Conservation (phyloP, 768 basidiomycete species). For the Pleurotus platypus region DNA sequence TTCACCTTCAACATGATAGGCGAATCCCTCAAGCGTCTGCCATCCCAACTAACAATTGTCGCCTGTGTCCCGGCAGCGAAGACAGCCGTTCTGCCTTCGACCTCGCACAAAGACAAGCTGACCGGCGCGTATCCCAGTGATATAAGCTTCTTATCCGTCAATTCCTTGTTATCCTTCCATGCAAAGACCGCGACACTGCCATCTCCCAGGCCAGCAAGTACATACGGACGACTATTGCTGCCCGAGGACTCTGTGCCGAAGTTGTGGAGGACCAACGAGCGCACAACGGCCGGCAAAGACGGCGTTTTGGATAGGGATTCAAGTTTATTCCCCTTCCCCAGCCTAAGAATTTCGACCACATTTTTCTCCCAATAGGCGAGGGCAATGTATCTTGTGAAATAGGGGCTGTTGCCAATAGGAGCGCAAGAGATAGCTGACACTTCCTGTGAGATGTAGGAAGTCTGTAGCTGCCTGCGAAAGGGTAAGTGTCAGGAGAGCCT, state of each 20-base stretch:
- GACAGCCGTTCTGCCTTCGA: slow-evolving; percentile 53
- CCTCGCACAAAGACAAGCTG: slow-evolving; percentile 47
- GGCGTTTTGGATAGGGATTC: slow-evolving; percentile 28
- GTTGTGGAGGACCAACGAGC: slow-evolving; percentile 51
- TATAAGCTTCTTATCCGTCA: slow-evolving; percentile 52
- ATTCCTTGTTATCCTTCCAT: slow-evolving; percentile 38
- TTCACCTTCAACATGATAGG: slow-evolving; percentile 67
- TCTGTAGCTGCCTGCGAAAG: slow-evolving; percentile 13
- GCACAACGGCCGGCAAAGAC: slow-evolving; percentile 37
- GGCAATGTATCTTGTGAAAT: slow-evolving; percentile 45
- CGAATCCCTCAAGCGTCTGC: slow-evolving; percentile 60
- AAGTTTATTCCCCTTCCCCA: slow-evolving; percentile 22
- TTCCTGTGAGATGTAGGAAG: slow-evolving; percentile 29
- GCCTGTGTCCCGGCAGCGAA: slow-evolving; percentile 73
- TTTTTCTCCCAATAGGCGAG: slow-evolving; percentile 80
- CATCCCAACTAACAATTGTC: slow-evolving; percentile 66
- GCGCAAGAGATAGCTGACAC: slow-evolving; percentile 70
- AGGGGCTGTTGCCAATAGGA: slow-evolving; percentile 45
- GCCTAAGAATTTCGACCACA: slow-evolving; percentile 50
- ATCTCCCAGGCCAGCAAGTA: slow-evolving; percentile 74
- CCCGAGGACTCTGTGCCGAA: slow-evolving; percentile 45
- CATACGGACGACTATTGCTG: slow-evolving; percentile 40
- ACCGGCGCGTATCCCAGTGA: slow-evolving; percentile 70
- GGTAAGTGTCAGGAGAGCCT: not conserved
- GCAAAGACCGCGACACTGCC: slow-evolving; percentile 62